These are phyloP conservation scores for Arthrobotrys megalospora DNA, from an alignment of 2,329 filamentous ascomycete genomes.

Conservation along the genomic window DNA sequence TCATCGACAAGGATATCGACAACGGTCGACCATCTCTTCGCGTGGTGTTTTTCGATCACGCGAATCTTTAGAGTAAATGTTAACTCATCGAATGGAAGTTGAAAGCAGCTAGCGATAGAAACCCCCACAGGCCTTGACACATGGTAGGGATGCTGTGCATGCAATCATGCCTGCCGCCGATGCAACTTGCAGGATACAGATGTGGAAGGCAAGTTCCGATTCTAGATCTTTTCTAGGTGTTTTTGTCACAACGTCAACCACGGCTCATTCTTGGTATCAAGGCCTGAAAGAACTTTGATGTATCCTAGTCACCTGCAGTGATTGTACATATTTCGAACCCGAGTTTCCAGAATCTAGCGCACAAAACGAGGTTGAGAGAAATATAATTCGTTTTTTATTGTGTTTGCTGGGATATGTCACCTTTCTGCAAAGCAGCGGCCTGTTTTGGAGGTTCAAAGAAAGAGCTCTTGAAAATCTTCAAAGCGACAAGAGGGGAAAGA, in stretches of 20 bases:
- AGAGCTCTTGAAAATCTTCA: slow-evolving; percentile 56
- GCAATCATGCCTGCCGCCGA: slow-evolving; percentile 31
- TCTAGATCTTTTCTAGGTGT: slow-evolving; percentile 45
- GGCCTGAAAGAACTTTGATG: slow-evolving; percentile 18
- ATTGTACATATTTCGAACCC: slow-evolving; percentile 2
- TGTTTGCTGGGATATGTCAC: slow-evolving; percentile 33
- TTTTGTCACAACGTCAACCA: slow-evolving; percentile 42
- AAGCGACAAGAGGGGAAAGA: slow-evolving; percentile 29
- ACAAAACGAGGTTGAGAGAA: slow-evolving; percentile 48
- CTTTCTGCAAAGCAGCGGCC: slow-evolving; percentile 49
- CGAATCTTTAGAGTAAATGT: slow-evolving; percentile 60
- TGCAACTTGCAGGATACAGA: slow-evolving; percentile 33
- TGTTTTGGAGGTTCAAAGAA: slow-evolving; percentile 48
- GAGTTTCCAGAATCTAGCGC: slow-evolving; percentile 46
- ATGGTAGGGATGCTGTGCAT: slow-evolving; percentile 35
- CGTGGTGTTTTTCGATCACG: slow-evolving; percentile 54
- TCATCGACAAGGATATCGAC: slow-evolving; percentile 35
- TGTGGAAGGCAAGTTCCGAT: slow-evolving; percentile 50
- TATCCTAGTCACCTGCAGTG: slow-evolving; percentile 24
- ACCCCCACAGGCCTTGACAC: slow-evolving; percentile 33
- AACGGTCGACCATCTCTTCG: slow-evolving; percentile 29
- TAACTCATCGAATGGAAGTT: slow-evolving; percentile 43
- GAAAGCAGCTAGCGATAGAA: slow-evolving; percentile 34
- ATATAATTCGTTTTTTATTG: slow-evolving; percentile 60
- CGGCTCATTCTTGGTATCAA: slow-evolving; percentile 58